A percentile compares a stretch with the other conserved stretches of the same genome.
Conservation (phyloP, 768 basidiomycete genomes). For the Leucosporidium yakuticum region DNA sequence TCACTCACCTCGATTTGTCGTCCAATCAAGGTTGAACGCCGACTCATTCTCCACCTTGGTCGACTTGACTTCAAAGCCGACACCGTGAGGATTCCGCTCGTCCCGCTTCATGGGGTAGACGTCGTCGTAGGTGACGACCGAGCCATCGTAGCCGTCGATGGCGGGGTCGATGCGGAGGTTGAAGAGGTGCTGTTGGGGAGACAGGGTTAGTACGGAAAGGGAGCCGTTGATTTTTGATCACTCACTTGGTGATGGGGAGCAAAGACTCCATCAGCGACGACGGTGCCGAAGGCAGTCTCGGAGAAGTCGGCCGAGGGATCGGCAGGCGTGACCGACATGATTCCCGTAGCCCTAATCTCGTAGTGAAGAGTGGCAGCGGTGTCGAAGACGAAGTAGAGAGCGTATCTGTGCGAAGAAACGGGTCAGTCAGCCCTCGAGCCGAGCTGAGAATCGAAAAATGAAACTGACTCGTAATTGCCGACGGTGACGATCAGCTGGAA, state of each 20-base stretch:
- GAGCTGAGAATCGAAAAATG: conserved; percentile 7
- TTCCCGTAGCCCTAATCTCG: conserved; percentile 12
- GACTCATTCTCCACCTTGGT: conserved; percentile 16
- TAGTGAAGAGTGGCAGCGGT: conserved; percentile 2
- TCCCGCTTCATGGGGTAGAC: background rate
- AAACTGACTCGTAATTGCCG: conserved; percentile 37
- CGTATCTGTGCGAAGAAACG: conserved; percentile 10
- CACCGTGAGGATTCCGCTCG: conserved; percentile 19
- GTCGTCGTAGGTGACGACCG: conserved; percentile 8
- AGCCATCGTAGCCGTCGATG: conserved; percentile 8
- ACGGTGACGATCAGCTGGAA: conserved; percentile 41
- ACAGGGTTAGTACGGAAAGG: no score
- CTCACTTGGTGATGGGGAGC: conserved; percentile 14
- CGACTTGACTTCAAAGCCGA: conserved; percentile 20
- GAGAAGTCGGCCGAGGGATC: background rate
- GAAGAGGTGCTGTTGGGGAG: conserved; percentile 5
- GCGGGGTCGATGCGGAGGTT: conserved; percentile 19
- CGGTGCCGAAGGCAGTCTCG: background rate
- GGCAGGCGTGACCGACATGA: conserved; percentile 6
- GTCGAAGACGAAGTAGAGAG: conserved; percentile 14
- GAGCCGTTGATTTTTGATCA: no score
- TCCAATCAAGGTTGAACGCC: conserved; percentile 8
- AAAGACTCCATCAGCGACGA: conserved; percentile 10
- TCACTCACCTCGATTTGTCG: background rate
- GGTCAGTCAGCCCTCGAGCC: background rate